Percentiles rank a stretch among this genome's conserved stretches.
Conservation (phyloP, 2,329 filamentous ascomycete species). For the Dactylellina cionopaga region DNA sequence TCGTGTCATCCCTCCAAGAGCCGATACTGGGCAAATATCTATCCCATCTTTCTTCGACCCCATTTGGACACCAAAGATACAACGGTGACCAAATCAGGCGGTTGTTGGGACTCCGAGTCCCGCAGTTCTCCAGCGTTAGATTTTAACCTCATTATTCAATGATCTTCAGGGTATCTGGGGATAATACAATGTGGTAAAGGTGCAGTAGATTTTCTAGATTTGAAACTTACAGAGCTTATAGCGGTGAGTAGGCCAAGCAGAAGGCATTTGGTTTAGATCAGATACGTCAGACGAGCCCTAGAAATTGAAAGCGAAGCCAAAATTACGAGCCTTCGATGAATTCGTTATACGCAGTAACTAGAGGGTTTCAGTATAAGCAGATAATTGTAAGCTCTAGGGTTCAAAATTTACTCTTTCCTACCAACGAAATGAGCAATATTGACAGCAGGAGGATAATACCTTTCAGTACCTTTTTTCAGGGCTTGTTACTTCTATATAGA, state of each 20-base stretch:
- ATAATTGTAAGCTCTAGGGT: too few relatives aligned
- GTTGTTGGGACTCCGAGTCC: not conserved
- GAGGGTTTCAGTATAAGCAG: too few relatives aligned
- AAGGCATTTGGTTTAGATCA: constrained; percentile 30
- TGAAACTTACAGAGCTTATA: constrained; percentile 18
- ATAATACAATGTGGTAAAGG: constrained; percentile 19
- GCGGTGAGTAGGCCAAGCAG: constrained; percentile 26
- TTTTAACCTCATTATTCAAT: constrained; percentile 16
- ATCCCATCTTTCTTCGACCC: constrained; percentile 36
- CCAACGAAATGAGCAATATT: too few relatives aligned
- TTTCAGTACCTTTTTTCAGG: too few relatives aligned
- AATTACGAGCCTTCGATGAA: too few relatives aligned
- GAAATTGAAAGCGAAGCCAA: too few relatives aligned
- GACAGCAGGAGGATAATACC: too few relatives aligned
- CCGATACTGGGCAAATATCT: constrained; percentile 11
- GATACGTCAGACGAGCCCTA: constrained; percentile 10
- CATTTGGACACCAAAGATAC: constrained; percentile 11
- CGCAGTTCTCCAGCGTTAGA: constrained; percentile 13
- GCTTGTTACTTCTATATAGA: too few relatives aligned
- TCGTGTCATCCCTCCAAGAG: constrained; percentile 13
- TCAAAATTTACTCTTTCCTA: too few relatives aligned
- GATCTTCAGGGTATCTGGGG: constrained; percentile 26
- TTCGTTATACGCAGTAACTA: too few relatives aligned
- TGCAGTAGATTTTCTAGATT: constrained; percentile 24
- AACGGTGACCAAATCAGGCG: constrained; percentile 1